These are phyloP conservation scores for Pestalotiopsis fici DNA, from an alignment of 2,329 filamentous ascomycete species.

Conservation along the genomic window DNA sequence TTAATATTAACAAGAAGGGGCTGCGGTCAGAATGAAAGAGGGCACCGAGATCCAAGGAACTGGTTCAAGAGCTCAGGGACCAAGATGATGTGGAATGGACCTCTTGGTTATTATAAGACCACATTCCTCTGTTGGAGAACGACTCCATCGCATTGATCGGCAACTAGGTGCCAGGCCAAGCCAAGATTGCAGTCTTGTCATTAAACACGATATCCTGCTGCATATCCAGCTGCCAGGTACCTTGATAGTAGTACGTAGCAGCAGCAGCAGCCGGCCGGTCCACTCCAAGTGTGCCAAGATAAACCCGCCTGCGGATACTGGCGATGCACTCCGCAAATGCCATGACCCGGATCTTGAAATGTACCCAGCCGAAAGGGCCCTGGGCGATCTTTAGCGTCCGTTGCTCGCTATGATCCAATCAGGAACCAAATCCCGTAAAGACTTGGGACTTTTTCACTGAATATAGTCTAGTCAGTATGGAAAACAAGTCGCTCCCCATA, in stretches of 20 bases:
- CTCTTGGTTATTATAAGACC: not conserved
- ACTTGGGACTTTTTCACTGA: not conserved
- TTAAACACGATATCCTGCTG: no score
- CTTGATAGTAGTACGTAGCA: no score
- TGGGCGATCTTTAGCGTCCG: not conserved
- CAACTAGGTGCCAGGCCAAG: not conserved
- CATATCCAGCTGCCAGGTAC: no score
- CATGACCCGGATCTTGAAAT: not conserved
- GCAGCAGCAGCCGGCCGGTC: no score
- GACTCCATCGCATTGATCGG: not conserved
- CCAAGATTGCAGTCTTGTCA: not conserved
- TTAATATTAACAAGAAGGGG: not conserved
- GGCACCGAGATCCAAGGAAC: not conserved
- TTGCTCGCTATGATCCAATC: not conserved
- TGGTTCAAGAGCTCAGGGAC: not conserved
- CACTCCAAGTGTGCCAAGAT: not conserved
- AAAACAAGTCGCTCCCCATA: not conserved
- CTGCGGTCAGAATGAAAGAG: not conserved
- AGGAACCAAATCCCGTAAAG: not conserved
- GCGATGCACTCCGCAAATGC: not conserved
- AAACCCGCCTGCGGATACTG: not conserved
- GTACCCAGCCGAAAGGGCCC: not conserved
- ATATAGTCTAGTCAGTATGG: not conserved
- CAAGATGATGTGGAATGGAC: not conserved
- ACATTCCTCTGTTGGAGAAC: not conserved